Percentiles rank a stretch among this genome's conserved stretches.
Conservation (phyloP, 2,329 filamentous ascomycete genomes). For the Paraconiothyrium brasiliense region DNA sequence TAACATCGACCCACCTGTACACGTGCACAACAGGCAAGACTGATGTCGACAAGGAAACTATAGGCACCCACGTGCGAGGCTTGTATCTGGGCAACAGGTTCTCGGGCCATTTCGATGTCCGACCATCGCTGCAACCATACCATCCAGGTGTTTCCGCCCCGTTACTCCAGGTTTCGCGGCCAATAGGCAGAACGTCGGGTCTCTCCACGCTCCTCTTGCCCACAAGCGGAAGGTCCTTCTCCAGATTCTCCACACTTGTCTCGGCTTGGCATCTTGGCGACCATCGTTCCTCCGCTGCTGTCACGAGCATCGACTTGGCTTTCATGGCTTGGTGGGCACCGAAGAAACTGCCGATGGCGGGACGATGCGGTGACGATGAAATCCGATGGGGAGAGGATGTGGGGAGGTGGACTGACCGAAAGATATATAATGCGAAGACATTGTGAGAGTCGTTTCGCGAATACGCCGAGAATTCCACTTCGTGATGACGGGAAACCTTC, state of each 20-base stretch:
- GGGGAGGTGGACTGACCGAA: not conserved
- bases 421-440: constrained; percentile 8
- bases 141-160: constrained; percentile 6
- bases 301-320: constrained; percentile 1
- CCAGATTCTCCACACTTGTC: constrained; percentile 16
- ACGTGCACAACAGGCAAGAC: not conserved
- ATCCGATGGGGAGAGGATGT: not conserved
- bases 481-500: no score
- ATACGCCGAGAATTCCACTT: not conserved
- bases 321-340: not conserved
- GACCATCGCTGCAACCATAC: not conserved
- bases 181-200: constrained; percentile 12
- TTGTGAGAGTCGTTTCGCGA: not conserved
- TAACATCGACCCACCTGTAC: no score
- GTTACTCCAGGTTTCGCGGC: not conserved
- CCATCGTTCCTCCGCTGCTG: constrained; percentile 7
- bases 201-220: not conserved
- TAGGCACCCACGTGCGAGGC: constrained; percentile 1
- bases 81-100: not conserved
- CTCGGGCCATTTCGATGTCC: constrained; percentile 1
- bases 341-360: constrained; percentile 12
- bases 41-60: not conserved
- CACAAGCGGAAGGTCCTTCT: constrained; percentile 6
- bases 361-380: not conserved
- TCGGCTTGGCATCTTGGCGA: constrained; percentile 12